These are phyloP conservation scores for Salix koriyanagi DNA, from an alignment of 345 rosid species.

Conservation along the genomic window DNA sequence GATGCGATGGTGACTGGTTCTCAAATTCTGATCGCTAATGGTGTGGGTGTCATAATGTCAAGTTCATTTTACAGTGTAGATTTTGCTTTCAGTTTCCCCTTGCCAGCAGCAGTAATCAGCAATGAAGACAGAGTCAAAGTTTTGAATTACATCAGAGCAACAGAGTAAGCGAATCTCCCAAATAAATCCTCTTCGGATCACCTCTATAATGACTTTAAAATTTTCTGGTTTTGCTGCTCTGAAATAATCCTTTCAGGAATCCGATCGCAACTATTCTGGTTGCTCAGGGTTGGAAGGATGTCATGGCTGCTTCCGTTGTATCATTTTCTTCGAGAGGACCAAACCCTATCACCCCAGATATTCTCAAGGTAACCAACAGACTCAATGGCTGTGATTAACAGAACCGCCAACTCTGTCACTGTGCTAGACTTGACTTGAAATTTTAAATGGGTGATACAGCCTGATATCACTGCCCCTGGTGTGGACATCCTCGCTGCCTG, in stretches of 20 bases:
- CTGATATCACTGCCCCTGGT: constrained; percentile 31
- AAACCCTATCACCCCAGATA: constrained; percentile 15
- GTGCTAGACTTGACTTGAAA: not conserved
- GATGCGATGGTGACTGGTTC: constrained; percentile 14
- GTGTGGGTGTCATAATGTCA: constrained; percentile 27
- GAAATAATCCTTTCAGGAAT: constrained; percentile 5
- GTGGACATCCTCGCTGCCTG: constrained; percentile 33
- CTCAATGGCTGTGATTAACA: not conserved
- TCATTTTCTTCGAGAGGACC: constrained; percentile 28
- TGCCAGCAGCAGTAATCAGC: constrained; percentile 28
- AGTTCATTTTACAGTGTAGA: constrained; percentile 9
- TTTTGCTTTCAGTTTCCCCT: constrained; percentile 28
- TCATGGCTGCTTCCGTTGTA: constrained; percentile 19
- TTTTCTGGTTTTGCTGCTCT: not conserved
- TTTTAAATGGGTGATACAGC: constrained; percentile 12
- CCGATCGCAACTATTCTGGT: constrained; percentile 24
- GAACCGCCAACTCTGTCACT: not conserved
- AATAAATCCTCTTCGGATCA: not conserved
- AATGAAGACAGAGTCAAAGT: constrained; percentile 15
- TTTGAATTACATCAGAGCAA: constrained; percentile 18
- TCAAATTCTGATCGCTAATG: constrained; percentile 18
- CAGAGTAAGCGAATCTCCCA: constrained; percentile 9
- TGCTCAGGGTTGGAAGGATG: constrained; percentile 12
- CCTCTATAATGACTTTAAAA: not conserved
- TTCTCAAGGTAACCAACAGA: constrained; percentile 23